These are phyloP conservation scores for Artemisia tridentata DNA, from an alignment of 129 eudicot genomes.

Conservation along the genomic window DNA sequence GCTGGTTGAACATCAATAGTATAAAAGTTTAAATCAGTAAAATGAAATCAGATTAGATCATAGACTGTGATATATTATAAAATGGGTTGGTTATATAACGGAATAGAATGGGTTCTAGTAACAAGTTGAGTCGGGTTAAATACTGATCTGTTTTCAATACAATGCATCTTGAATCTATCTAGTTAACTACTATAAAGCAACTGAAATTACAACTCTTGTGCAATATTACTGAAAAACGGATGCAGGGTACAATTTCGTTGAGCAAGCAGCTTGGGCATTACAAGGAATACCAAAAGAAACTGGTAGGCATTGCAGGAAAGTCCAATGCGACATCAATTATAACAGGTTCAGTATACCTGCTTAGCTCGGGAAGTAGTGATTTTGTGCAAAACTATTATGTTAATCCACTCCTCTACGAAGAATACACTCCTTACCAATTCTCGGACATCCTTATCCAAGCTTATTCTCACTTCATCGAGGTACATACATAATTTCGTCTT, in stretches of 20 bases:
- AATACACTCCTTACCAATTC: conserved; percentile 70
- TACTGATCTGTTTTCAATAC: not conserved
- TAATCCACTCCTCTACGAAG: conserved; percentile 74
- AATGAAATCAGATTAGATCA: not conserved
- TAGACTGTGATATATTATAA: not conserved
- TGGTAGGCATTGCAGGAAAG: conserved; percentile 48
- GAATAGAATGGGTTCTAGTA: no score
- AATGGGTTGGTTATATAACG: no score
- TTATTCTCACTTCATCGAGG: conserved; percentile 62
- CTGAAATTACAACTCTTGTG: not conserved
- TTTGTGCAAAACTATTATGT: conserved; percentile 84
- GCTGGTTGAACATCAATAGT: no score
- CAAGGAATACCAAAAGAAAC: conserved; percentile 75
- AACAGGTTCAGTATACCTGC: conserved; percentile 56
- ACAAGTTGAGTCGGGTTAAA: no score
- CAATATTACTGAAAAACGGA: not conserved
- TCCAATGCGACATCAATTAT: conserved; percentile 74
- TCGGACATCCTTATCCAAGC: conserved; percentile 62
- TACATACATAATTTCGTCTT: conserved; percentile 5
- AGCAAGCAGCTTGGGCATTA: conserved; percentile 69
- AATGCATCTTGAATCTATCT: not conserved
- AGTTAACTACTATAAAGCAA: not conserved
- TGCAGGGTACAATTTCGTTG: conserved; percentile 61
- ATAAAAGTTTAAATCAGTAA: no score
- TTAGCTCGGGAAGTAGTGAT: conserved; percentile 90